Percentiles rank a stretch among this genome's conserved stretches.
Evolutionary conservation across 2,329 filamentous ascomycete species (phyloP).

Genomic region (Drechslerella stenobrocha): DNA sequence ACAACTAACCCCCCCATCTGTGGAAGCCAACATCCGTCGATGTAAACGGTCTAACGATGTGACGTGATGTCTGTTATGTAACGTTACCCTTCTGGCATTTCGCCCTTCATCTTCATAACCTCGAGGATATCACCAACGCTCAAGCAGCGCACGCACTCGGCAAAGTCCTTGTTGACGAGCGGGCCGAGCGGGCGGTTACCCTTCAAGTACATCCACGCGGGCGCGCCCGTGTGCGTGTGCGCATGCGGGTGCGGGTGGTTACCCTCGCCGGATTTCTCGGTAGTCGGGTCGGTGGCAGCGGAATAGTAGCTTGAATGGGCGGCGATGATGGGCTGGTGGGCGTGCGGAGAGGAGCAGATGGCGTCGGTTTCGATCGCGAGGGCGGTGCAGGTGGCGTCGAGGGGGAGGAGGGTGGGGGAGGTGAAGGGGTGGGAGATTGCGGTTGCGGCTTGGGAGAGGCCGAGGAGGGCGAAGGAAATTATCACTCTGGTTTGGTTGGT

Average conservation of each 20-base stretch:
- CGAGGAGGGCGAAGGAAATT: slow-evolving; percentile 32
- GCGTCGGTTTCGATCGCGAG: slow-evolving; percentile 44
- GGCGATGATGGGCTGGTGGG: slow-evolving; percentile 17
- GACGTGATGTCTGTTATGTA: background rate
- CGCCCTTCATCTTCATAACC: slow-evolving; percentile 48
- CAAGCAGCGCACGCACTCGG: slow-evolving; percentile 43
- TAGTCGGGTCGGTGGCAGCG: background rate
- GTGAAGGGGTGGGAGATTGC: slow-evolving; percentile 33
- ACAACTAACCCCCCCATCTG: too few relatives aligned
- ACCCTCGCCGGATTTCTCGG: too few relatives aligned
- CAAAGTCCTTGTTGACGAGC: slow-evolving; percentile 46
- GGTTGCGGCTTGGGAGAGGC: slow-evolving; percentile 27
- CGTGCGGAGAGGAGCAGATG: slow-evolving; percentile 28
- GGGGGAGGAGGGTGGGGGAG: slow-evolving; percentile 18
- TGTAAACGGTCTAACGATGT: background rate
- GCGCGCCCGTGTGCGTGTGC: background rate
- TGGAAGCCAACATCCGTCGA: too few relatives aligned
- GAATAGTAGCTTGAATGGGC: slow-evolving; percentile 27
- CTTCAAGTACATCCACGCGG: slow-evolving; percentile 46
- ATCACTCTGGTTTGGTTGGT: slow-evolving; percentile 8
- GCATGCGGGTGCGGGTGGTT: too few relatives aligned
- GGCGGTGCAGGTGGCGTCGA: slow-evolving; percentile 38
- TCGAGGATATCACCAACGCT: slow-evolving; percentile 48
- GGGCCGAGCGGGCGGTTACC: slow-evolving; percentile 44
- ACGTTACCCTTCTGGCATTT: slow-evolving; percentile 36